Evolutionary conservation across 306 rosid species (phyloP), one percentile per base, ranked within the genome.

Genomic region (Cicer bijugum): DNA sequence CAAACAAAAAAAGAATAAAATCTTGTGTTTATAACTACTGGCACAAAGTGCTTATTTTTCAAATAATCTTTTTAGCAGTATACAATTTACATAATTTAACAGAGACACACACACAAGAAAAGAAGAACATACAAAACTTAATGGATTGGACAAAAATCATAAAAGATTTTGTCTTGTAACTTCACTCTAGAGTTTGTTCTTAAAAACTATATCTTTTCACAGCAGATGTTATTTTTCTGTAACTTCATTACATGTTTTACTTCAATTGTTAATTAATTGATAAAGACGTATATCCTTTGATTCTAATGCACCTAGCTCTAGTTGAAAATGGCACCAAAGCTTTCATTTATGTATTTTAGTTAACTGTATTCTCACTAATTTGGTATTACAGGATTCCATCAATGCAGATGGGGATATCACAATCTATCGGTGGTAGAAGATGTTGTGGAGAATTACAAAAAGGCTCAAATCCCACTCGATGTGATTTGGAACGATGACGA

Each of bases 341-440:
- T 53, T 78, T 44, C 11, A 1, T 40, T 0, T 0, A 12, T 8
- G 59, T 52, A 12, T 43, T 48, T 9, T 23, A 12, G 5, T 52
- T 43, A 19, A 67, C 80, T 61, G 59, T 76, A 14, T 73, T 68
- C 46, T 77, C n/a, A 12, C 42, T 37, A 50, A 10, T 80, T 71
- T 79, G 81, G 50, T 14, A 38, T 37, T 76, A 20, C 77, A 94
- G 98, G 98, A 75, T 94, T 94, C 86, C 98, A 94, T 76, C 98
- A 94, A 75, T 94, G 97, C 84, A 89, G 96, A 88, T 91, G 97
- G 97, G 98, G 98, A 69, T 94, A 94, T 86, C 98, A 91, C 80
- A 94, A 94, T 78, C 80, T 94, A 61, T 94, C 98, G 14, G 97
- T 94, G 19, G 88, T 91, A 46, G 98, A 94, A 79, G 98, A 94